Evolutionary conservation across 345 rosid genomes (phyloP).

Genomic region (Xanthoceras sorbifolium): DNA sequence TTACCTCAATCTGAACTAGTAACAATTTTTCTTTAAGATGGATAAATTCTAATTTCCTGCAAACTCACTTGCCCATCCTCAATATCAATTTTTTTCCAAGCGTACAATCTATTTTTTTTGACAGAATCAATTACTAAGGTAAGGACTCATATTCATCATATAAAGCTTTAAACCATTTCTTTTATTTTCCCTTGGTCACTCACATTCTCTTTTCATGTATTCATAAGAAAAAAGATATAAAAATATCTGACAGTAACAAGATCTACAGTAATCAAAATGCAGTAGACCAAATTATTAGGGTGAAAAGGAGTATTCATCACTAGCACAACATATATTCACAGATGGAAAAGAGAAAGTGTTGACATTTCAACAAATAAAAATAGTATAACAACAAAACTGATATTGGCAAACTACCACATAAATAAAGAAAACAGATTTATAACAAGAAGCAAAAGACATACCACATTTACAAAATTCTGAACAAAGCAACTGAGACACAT

Average conservation of each 20-base stretch:
- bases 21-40: constrained; percentile 13
- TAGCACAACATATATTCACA: neutral
- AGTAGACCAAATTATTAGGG: neutral
- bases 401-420: neutral
- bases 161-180: neutral
- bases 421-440: constrained; percentile 8
- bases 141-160: neutral
- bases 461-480: constrained; percentile 73
- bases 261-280: neutral
- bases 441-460: constrained; percentile 32
- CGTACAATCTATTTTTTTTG: neutral
- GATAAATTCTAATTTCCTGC: constrained; percentile 11
- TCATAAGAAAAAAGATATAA: too few species aligned
- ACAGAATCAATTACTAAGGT: neutral
- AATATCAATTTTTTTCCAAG: neutral
- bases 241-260: neutral
- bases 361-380: constrained; percentile 12
- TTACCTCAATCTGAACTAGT: constrained; percentile 5
- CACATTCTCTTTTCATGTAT: neutral
- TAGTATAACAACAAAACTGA: neutral
- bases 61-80: constrained; percentile 14
- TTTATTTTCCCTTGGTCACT: neutral
- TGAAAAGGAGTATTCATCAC: neutral
- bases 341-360: neutral
- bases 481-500: constrained; percentile 74